Conservation (phyloP, 2,329 filamentous ascomycete genomes). For the Mariannaea elegans region DNA sequence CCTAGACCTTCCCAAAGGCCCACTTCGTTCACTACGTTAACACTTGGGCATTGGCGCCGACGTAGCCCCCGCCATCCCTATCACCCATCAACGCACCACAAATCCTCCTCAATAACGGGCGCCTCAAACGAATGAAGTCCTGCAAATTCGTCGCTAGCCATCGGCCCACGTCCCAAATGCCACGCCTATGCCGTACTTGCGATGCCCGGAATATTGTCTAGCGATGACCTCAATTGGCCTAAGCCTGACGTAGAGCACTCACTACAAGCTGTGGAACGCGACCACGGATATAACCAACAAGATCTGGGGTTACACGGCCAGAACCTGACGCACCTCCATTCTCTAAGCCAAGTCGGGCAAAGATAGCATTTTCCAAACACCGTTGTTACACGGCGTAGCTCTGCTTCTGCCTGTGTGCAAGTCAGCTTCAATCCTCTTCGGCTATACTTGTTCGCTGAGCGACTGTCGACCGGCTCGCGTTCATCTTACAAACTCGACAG, state of each 20-base stretch:
- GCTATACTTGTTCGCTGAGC: too few species aligned
- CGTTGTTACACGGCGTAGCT: neutral
- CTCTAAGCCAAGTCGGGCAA: neutral
- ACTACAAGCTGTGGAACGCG: neutral
- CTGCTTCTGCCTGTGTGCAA: neutral
- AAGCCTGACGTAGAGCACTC: neutral
- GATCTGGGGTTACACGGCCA: neutral
- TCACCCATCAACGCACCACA: neutral
- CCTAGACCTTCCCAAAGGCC: slow-evolving; percentile 28
- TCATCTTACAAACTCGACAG: neutral
- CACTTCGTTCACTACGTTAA: slow-evolving; percentile 6
- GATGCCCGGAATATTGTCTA: neutral
- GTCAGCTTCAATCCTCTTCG: neutral
- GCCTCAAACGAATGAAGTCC: too few species aligned
- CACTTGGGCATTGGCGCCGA: neutral
- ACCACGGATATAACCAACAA: neutral
- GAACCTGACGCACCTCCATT: neutral
- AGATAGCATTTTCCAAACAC: neutral
- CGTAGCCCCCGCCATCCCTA: neutral
- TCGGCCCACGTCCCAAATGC: neutral
- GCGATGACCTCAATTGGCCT: neutral
- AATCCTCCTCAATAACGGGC: neutral
- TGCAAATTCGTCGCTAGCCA: slow-evolving; percentile 3
- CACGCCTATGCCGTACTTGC: slow-evolving; percentile 2
- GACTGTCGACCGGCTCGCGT: neutral